A percentile compares a stretch with the other conserved stretches of the same genome.
Conservation (phyloP, 345 rosid genomes). For the Citrus hindsii region DNA sequence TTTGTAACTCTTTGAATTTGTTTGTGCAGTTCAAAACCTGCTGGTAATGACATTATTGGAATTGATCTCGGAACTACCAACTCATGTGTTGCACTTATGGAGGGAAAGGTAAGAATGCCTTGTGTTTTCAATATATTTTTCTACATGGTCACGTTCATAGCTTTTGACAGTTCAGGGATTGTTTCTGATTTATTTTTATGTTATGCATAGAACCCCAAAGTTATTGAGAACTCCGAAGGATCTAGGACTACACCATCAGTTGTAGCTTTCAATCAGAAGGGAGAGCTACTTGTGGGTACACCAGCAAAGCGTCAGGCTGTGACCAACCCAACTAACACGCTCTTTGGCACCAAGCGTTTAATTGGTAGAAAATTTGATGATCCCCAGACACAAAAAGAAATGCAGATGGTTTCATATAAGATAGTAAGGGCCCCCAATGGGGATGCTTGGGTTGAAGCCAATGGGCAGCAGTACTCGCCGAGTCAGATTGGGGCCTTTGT, state of each 20-base stretch:
- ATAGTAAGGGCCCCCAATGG: constrained; percentile 88
- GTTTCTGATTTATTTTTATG: neutral
- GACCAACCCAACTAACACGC: constrained; percentile 76
- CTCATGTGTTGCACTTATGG: constrained; percentile 98
- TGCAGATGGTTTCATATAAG: constrained; percentile 87
- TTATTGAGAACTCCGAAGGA: constrained; percentile 91
- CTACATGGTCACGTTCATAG: neutral
- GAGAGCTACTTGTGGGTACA: constrained; percentile 78
- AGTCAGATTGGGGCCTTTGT: constrained; percentile 85
- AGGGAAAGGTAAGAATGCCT: constrained; percentile 66
- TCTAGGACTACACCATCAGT: constrained; percentile 93
- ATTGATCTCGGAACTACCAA: constrained; percentile 97
- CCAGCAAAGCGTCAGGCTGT: constrained; percentile 97
- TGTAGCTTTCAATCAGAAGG: constrained; percentile 74
- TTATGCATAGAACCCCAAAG: constrained; percentile 62
- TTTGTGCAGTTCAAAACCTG: constrained; percentile 65
- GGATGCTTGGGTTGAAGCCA: constrained; percentile 92
- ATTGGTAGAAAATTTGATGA: constrained; percentile 81
- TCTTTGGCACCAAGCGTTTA: constrained; percentile 76
- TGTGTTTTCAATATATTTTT: neutral
- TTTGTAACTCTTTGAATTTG: neutral
- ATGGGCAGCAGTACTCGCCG: constrained; percentile 83
- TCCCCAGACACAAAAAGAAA: constrained; percentile 76
- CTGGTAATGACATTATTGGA: constrained; percentile 86
- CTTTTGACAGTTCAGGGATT: neutral